Evolutionary conservation across 176 grass and related monocot genomes (phyloP).

Genomic region (Saccharum spontaneum): DNA sequence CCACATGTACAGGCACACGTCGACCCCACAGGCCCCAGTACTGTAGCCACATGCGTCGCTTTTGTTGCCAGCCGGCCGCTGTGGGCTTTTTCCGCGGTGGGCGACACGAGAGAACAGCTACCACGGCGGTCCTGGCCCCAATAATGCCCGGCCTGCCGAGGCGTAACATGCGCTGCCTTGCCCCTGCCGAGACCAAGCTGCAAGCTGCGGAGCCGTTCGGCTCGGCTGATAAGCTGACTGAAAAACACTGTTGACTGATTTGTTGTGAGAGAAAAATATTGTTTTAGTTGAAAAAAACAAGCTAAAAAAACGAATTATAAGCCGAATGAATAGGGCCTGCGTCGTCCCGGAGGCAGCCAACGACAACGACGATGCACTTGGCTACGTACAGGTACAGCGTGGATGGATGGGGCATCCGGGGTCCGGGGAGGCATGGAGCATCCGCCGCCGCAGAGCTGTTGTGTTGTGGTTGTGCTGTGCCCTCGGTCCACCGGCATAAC

Average conservation of each 20-base stretch:
- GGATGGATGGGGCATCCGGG: background rate
- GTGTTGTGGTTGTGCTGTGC: background rate
- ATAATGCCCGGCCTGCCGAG: background rate
- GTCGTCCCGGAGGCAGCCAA: no score
- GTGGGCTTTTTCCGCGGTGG: background rate
- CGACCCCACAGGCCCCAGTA: background rate
- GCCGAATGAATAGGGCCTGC: no score
- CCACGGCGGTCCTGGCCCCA: background rate
- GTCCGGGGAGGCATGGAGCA: background rate
- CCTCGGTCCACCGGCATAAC: background rate
- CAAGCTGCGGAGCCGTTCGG: no score
- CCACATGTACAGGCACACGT: background rate
- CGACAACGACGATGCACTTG: background rate
- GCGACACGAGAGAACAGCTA: background rate
- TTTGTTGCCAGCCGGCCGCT: background rate
- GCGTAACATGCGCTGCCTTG: background rate
- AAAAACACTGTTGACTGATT: no score
- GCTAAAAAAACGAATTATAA: no score
- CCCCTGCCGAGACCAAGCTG: no score
- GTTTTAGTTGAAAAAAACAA: no score
- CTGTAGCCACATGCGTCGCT: slow-evolving; percentile 10
- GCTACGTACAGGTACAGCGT: no score
- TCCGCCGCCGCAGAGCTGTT: background rate
- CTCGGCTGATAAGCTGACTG: no score
- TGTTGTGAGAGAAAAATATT: no score